A percentile compares a stretch with the other conserved stretches of the same genome.
Evolutionary conservation across 1,139 yeast genomes (phyloP).

Genomic region (Taphrina pruni): DNA sequence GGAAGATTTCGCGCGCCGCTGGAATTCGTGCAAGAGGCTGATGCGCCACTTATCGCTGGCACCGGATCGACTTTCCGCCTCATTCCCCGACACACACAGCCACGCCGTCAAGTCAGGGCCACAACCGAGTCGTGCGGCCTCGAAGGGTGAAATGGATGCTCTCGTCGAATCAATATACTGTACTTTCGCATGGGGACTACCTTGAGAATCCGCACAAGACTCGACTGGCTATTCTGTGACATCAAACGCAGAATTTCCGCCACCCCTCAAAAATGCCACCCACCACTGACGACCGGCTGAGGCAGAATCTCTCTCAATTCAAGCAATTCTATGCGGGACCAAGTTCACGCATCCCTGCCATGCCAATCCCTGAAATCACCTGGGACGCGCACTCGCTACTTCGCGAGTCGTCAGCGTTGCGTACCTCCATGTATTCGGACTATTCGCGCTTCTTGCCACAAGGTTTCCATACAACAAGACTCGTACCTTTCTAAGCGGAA

Average conservation of each 20-base stretch:
- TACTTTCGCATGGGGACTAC: not conserved
- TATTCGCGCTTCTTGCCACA: not conserved
- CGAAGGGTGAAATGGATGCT: too few relatives aligned
- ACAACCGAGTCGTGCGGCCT: not conserved
- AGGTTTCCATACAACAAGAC: not conserved
- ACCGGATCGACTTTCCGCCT: slow-evolving; percentile 11
- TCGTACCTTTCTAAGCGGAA: not conserved
- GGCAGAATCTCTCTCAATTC: not conserved
- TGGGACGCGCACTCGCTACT: not conserved
- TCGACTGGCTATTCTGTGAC: not conserved
- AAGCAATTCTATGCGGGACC: slow-evolving; percentile 13
- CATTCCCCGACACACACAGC: not conserved
- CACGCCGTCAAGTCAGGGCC: not conserved
- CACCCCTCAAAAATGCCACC: not conserved
- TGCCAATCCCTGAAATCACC: too few relatives aligned
- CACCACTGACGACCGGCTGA: slow-evolving; percentile 11
- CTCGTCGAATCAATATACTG: not conserved
- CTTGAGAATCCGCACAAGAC: not conserved
- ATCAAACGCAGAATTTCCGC: slow-evolving; percentile 3
- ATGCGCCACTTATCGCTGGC: not conserved
- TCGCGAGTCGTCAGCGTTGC: not conserved
- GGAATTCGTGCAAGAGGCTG: slow-evolving; percentile 5
- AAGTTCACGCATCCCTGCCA: not conserved
- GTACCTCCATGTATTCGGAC: not conserved
- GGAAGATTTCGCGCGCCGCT: not conserved